Conservation (phyloP, 768 basidiomycete genomes). For the Boletus barrowsii region DNA sequence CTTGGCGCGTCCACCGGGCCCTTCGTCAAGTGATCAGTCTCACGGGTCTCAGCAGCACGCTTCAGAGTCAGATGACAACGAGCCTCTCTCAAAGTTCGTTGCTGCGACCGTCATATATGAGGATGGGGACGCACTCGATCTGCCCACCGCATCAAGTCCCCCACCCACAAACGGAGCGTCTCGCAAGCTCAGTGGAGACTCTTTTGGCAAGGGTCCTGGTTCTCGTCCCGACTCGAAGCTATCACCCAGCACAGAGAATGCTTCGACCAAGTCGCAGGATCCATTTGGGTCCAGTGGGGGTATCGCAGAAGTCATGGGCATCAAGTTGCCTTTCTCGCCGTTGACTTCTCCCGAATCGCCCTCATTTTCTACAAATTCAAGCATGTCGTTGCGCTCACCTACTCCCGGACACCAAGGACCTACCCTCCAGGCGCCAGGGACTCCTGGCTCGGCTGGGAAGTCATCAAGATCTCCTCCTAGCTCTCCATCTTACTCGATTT, state of each 20-base stretch:
- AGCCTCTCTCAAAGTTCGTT: slow-evolving; percentile 16
- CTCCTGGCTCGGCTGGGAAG: slow-evolving; percentile 14
- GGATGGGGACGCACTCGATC: slow-evolving; percentile 16
- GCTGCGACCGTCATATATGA: slow-evolving; percentile 23
- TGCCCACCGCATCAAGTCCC: slow-evolving; percentile 26
- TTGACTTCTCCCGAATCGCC: slow-evolving; percentile 29
- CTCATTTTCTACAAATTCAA: slow-evolving; percentile 31
- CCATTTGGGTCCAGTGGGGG: slow-evolving; percentile 7
- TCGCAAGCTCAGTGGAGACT: slow-evolving; percentile 37
- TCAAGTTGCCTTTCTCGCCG: slow-evolving; percentile 32
- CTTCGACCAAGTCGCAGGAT: slow-evolving; percentile 20
- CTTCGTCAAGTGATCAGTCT: slow-evolving; percentile 19
- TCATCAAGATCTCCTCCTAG: slow-evolving; percentile 20
- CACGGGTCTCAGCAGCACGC: slow-evolving; percentile 6
- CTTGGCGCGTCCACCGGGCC: slow-evolving; percentile 11
- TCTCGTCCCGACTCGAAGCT: slow-evolving; percentile 42
- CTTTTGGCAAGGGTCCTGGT: slow-evolving; percentile 23
- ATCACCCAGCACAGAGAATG: slow-evolving; percentile 26
- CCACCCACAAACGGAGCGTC: slow-evolving; percentile 20
- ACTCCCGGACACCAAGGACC: slow-evolving; percentile 13
- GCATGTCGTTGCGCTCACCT: slow-evolving; percentile 21
- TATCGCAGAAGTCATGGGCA: slow-evolving; percentile 26
- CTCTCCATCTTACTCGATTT: slow-evolving; percentile 29
- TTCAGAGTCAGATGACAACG: slow-evolving; percentile 29
- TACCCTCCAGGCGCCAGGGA: slow-evolving; percentile 14